These are phyloP conservation scores for Phytopythium mirpurense DNA, from an alignment of 352 stramenopile species.

Conservation along the genomic window DNA sequence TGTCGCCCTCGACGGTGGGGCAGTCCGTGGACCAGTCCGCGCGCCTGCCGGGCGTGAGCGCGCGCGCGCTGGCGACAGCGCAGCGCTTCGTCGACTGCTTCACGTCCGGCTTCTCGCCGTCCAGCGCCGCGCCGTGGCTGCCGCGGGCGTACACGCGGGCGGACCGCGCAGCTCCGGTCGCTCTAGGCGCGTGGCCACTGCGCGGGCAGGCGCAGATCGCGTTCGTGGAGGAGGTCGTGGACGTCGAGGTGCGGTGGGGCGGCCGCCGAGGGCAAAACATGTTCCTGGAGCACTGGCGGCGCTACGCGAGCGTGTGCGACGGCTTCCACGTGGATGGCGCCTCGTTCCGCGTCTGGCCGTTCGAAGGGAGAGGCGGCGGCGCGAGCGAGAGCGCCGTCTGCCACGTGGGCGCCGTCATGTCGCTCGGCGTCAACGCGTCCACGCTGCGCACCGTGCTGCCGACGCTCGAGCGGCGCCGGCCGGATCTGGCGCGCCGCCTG, in stretches of 20 bases:
- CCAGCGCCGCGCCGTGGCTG: conserved; percentile 6
- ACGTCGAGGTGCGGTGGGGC: conserved; percentile 10
- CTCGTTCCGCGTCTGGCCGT: conserved; percentile 7
- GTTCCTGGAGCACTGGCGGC: conserved; percentile 25
- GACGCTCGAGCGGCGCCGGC: conserved; percentile 6
- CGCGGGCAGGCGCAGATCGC: conserved; percentile 12
- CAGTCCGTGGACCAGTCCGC: neutral
- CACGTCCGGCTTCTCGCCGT: conserved; percentile 11
- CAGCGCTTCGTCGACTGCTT: conserved; percentile 19
- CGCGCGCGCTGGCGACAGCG: neutral
- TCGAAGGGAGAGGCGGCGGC: conserved; percentile 6
- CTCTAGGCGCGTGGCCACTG: no score
- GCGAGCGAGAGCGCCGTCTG: conserved; percentile 6
- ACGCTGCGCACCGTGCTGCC: conserved; percentile 12
- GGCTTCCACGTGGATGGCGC: conserved; percentile 2
- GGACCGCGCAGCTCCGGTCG: neutral
- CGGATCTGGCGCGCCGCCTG: conserved; percentile 3
- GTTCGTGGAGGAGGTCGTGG: conserved; percentile 16
- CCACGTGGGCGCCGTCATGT: conserved; percentile 9
- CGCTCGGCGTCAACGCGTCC: conserved; percentile 3
- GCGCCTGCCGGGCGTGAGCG: neutral
- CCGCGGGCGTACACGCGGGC: conserved; percentile 1
- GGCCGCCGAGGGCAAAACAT: conserved; percentile 12
- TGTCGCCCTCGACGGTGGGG: no score
- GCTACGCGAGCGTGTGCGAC: conserved; percentile 9